phyloP scores from a whole-genome alignment of 148 eudicot genomes.

The Vaccinium corymbosum region DNA sequence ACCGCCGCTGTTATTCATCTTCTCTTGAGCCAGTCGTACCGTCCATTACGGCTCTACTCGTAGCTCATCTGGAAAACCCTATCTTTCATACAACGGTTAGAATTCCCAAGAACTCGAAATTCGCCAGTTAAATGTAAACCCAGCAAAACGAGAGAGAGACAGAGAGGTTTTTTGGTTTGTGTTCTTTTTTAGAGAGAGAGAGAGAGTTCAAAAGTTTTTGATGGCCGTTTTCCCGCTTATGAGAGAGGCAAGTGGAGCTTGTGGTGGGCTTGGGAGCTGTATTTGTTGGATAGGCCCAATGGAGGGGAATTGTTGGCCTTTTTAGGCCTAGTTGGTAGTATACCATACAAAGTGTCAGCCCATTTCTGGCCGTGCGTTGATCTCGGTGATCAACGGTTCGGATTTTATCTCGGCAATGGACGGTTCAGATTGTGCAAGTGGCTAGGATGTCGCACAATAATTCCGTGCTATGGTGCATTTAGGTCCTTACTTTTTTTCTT shows the following conservation, averaged over 20 bases:
- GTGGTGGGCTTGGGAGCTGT: not conserved
- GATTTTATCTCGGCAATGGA: too few relatives aligned
- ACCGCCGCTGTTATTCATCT: slow-evolving; percentile 27
- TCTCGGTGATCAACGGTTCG: too few relatives aligned
- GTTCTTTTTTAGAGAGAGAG: not conserved
- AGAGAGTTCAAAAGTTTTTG: slow-evolving; percentile 5
- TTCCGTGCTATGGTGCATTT: too few relatives aligned
- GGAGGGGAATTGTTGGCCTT: not conserved
- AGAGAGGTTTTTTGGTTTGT: not conserved
- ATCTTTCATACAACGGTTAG: not conserved
- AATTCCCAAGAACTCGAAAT: not conserved
- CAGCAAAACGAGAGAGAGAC: not conserved
- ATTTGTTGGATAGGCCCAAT: not conserved
- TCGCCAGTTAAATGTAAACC: not conserved
- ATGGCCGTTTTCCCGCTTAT: slow-evolving; percentile 15
- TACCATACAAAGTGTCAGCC: too few relatives aligned
- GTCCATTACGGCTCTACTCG: slow-evolving; percentile 12
- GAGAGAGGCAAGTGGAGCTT: not conserved
- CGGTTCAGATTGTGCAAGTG: too few relatives aligned
- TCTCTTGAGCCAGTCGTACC: not conserved
- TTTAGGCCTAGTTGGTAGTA: too few relatives aligned
- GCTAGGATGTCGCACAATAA: too few relatives aligned
- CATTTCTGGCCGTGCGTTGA: too few relatives aligned
- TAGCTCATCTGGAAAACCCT: not conserved
- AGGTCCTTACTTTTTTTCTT: too few relatives aligned